phyloP scores from a whole-genome alignment of 192 early-diverging fungal species.

The Piromyces sp. region DNA sequence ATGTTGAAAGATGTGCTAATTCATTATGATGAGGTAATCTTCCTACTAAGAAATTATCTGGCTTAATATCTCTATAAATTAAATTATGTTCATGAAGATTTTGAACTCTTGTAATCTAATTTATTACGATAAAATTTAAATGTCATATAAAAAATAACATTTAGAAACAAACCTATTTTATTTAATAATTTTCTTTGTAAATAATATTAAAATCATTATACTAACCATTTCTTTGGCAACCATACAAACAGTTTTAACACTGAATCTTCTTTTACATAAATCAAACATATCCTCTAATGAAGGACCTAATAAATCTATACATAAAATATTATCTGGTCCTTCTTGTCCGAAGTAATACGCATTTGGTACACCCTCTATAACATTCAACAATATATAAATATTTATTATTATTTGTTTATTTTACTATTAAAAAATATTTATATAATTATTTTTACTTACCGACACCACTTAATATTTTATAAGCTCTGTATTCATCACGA shows the following conservation, averaged over 20 bases:
- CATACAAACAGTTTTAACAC: not conserved
- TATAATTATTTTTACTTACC: not conserved
- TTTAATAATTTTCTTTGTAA: too few relatives aligned
- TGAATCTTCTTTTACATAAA: not conserved
- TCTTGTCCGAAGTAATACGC: not conserved
- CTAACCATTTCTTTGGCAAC: not conserved
- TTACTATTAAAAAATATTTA: too few relatives aligned
- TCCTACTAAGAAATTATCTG: slow-evolving; percentile 1
- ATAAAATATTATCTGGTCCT: not conserved
- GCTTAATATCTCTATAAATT: slow-evolving; percentile 1
- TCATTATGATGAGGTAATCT: not conserved
- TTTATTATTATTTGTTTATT: too few relatives aligned
- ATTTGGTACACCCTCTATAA: slow-evolving; percentile 20
- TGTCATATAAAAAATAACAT: too few relatives aligned
- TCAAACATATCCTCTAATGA: not conserved
- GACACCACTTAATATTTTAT: slow-evolving; percentile 70
- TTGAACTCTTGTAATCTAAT: slow-evolving; percentile 47
- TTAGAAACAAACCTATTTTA: too few relatives aligned
- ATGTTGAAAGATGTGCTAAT: not conserved
- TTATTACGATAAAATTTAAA: too few relatives aligned
- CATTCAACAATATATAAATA: too few relatives aligned
- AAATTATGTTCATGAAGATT: slow-evolving; percentile 60
- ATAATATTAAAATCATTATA: too few relatives aligned
- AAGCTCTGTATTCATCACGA: slow-evolving; percentile 86
- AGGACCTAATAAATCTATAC: not conserved